Base-by-base conservation (phyloP, 768 basidiomycete species). In the Lenzites betulinus region DNA sequence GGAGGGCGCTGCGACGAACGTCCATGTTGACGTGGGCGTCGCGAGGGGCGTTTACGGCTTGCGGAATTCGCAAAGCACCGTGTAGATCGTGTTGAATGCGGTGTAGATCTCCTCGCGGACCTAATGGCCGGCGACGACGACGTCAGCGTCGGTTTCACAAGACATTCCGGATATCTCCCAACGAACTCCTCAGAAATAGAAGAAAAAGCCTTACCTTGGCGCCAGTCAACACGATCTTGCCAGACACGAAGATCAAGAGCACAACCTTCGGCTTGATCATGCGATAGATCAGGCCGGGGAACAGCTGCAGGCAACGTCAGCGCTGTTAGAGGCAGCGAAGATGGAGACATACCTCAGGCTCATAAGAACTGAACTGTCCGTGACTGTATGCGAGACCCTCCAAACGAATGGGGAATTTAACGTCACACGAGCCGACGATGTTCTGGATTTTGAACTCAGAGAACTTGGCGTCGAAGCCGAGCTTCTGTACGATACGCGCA, bases 241-340 rank as follows among this genome's bases (percentile, higher is more conserved):
- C 97, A 25, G 95, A 98, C 13, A 98, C 97, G 77, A 99, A 99
- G 70, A 99, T 98, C 52, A 99, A 83, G 42, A 99, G 79, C 41
- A 99, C 97, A 64, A 99, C 97, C 78, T 99, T 99, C 7, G 97
- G 97, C 76, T 98, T 97, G 78, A 98, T 91, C 97, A 98, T 98
- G 67, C 96, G 92, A 71, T 99, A 98, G 73, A 99, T 98, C 46
- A 99, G 83, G 70, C 97, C 96, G 54, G 97, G 96, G 88, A 99
- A 98, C 57, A 98, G 79, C 96, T 98, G 58, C 18, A 25, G 22
- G 30, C n/a, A 54, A 6, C 51, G 25, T 59, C 9, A 51, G 54
- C 25, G 26, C 11, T 48, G 23, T 9, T 44, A 39, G 20, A 39
- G 54, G 20, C 25, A 28, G 1, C 48, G 15, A 13, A 47, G 42